phyloP scores from a whole-genome alignment of 805 yeast genomes.

The Metschnikowia colocasiae region DNA sequence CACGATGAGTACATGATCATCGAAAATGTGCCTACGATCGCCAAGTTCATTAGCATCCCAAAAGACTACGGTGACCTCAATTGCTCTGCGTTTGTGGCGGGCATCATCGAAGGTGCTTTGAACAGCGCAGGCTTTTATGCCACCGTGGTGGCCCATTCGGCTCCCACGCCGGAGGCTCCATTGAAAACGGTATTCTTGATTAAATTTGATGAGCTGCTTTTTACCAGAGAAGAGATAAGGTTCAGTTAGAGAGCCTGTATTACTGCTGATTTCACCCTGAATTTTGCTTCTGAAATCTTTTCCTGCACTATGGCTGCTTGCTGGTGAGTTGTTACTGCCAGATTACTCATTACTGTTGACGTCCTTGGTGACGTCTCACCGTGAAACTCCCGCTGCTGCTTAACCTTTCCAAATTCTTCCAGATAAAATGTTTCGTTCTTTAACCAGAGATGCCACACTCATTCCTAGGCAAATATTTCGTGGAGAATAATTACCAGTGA shows the following conservation, averaged over 20 bases:
- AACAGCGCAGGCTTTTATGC: conserved; percentile 73
- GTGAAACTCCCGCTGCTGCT: too few species aligned
- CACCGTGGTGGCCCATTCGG: conserved; percentile 77
- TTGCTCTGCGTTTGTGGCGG: conserved; percentile 82
- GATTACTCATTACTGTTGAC: too few species aligned
- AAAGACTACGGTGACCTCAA: conserved; percentile 73
- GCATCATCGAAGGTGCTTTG: conserved; percentile 77
- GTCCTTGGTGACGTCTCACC: too few species aligned
- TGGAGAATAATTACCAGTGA: too few species aligned
- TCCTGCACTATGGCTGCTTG: too few species aligned
- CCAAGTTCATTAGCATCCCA: conserved; percentile 74
- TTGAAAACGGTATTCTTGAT: conserved; percentile 71
- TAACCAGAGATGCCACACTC: too few species aligned
- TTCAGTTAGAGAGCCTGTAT: conserved; percentile 19
- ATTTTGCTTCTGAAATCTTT: too few species aligned
- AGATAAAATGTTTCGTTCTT: too few species aligned
- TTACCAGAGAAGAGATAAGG: conserved; percentile 51
- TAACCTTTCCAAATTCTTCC: too few species aligned
- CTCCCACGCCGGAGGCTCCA: conserved; percentile 56
- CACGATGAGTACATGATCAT: conserved; percentile 74
- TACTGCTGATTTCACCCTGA: not conserved
- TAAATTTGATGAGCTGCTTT: conserved; percentile 58
- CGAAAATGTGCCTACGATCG: conserved; percentile 67
- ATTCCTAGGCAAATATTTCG: too few species aligned
- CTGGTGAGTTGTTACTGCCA: too few species aligned